Percentiles rank a stretch among this genome's conserved stretches.
Conservation (phyloP, 768 basidiomycete species). For the Boletellus emodensis region DNA sequence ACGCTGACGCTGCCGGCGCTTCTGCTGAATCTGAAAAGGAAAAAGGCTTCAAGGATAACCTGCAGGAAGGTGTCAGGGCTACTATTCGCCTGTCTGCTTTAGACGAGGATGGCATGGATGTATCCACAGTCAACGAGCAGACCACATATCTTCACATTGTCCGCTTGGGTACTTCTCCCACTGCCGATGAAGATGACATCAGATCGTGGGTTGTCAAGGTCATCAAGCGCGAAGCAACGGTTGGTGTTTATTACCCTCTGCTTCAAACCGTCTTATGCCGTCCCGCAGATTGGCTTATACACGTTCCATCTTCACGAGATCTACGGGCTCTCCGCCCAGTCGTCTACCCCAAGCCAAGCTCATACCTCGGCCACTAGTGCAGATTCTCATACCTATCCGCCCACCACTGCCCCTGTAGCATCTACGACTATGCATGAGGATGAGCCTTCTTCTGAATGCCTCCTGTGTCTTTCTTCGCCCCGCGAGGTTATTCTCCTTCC, state of each 20-base stretch:
- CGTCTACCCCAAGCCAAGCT: constrained; percentile 34
- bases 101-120: constrained; percentile 66
- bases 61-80: constrained; percentile 65
- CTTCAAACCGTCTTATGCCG: neutral
- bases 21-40: constrained; percentile 37
- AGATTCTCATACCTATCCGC: constrained; percentile 47
- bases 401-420: constrained; percentile 25
- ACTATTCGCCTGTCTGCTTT: constrained; percentile 79
- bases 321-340: constrained; percentile 74
- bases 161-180: constrained; percentile 50
- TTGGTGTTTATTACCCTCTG: constrained; percentile 27
- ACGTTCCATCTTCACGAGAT: constrained; percentile 96
- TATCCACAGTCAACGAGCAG: constrained; percentile 77
- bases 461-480: constrained; percentile 83
- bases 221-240: constrained; percentile 85
- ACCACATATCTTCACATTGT: constrained; percentile 85
- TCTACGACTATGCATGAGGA: constrained; percentile 44
- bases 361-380: constrained; percentile 35
- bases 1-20: constrained; percentile 48
- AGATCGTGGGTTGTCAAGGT: constrained; percentile 91
- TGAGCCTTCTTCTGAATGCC: constrained; percentile 82
- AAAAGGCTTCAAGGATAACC: constrained; percentile 44
- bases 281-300: constrained; percentile 77
- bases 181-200: constrained; percentile 49
- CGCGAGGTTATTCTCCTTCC: constrained; percentile 91